A percentile compares a stretch with the other conserved stretches of the same genome.
Evolutionary conservation across 768 basidiomycete species (phyloP).

Genomic region (Serendipita sp.): DNA sequence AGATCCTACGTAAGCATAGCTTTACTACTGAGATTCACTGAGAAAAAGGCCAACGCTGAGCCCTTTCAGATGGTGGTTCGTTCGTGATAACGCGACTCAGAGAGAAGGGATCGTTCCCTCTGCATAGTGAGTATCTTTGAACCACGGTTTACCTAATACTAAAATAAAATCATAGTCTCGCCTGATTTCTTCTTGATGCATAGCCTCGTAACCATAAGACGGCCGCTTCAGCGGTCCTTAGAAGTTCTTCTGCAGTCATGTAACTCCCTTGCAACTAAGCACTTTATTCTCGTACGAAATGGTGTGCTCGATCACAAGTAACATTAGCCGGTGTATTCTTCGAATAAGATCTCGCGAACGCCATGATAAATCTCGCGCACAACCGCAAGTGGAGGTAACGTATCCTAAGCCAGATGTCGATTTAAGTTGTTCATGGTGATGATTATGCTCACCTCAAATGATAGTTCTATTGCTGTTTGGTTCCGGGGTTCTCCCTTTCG

Average conservation of each 20-base stretch:
- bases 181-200: neutral
- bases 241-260: neutral
- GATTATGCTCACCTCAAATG: constrained; percentile 37
- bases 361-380: constrained; percentile 42
- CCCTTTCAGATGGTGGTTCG: constrained; percentile 77
- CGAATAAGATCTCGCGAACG: constrained; percentile 28
- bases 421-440: neutral
- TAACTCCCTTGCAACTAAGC: neutral
- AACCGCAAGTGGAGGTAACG: constrained; percentile 45
- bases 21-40: constrained; percentile 3
- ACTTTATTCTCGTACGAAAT: neutral
- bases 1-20: constrained; percentile 50
- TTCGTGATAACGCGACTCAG: constrained; percentile 61
- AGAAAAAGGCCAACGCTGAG: constrained; percentile 11
- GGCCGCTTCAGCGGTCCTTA: neutral
- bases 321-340: neutral
- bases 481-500: neutral
- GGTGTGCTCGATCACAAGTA: neutral
- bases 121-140: constrained; percentile 33
- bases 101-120: constrained; percentile 84
- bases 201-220: constrained; percentile 8
- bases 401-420: constrained; percentile 29
- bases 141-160: constrained; percentile 21
- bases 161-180: constrained; percentile 2
- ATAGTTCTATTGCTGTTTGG: constrained; percentile 28